These are phyloP conservation scores for Pseudogymnoascus sp. DNA, from an alignment of 2,329 filamentous ascomycete species.

Conservation along the genomic window DNA sequence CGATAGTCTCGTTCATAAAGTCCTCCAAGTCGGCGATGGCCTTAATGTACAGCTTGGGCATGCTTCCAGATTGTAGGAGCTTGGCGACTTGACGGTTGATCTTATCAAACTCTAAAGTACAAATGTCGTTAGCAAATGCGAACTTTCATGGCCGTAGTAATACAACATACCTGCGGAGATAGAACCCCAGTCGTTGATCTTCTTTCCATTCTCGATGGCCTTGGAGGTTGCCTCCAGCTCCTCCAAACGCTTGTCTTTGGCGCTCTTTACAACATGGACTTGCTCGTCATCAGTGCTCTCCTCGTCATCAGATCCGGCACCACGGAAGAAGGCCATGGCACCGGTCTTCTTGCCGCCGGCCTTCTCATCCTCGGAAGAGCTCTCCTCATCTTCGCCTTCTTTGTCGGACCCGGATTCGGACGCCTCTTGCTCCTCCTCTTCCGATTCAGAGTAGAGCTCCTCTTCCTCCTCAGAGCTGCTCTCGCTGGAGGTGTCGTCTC, in stretches of 20 bases:
- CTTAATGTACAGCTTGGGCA: constrained; percentile 88
- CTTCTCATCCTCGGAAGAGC: constrained; percentile 49
- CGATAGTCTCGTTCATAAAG: constrained; percentile 82
- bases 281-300: constrained; percentile 79
- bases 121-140: neutral
- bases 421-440: constrained; percentile 47
- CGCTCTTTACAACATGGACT: constrained; percentile 84
- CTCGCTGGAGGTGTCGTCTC: constrained; percentile 79
- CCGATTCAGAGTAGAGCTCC: constrained; percentile 77
- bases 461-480: constrained; percentile 91
- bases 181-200: constrained; percentile 95
- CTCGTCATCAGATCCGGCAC: constrained; percentile 63
- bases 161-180: constrained; percentile 68
- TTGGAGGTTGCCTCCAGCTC: constrained; percentile 86
- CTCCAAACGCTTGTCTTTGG: constrained; percentile 93
- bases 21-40: constrained; percentile 90
- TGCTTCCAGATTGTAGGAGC: constrained; percentile 65
- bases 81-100: constrained; percentile 79
- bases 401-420: constrained; percentile 36
- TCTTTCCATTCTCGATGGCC: constrained; percentile 90
- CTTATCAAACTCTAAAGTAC: constrained; percentile 75
- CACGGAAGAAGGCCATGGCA: constrained; percentile 74
- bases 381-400: constrained; percentile 45
- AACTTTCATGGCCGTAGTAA: neutral
- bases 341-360: constrained; percentile 58